Evolutionary conservation across 2,329 filamentous ascomycete genomes (phyloP).

Genomic region (Colletotrichum phormii): DNA sequence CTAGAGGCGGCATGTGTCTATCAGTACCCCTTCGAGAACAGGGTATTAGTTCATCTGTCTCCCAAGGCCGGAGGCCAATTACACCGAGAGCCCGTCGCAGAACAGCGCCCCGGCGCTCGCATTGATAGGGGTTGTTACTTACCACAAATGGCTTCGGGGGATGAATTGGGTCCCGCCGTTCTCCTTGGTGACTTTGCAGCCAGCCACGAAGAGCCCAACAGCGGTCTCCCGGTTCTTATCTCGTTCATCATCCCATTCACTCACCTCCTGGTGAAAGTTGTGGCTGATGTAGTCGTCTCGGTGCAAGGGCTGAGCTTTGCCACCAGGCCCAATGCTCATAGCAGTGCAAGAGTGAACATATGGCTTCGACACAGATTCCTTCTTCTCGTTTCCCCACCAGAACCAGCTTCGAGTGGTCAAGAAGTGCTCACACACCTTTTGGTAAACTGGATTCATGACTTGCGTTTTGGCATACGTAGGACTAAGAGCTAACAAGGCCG

Average conservation of each 20-base stretch:
- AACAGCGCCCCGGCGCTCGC: no score
- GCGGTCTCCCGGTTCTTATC: conserved; percentile 40
- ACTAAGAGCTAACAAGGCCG: conserved; percentile 25
- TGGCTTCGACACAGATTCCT: conserved; percentile 27
- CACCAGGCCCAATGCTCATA: conserved; percentile 40
- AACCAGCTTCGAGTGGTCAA: conserved; percentile 24
- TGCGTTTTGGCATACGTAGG: conserved; percentile 28
- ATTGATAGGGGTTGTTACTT: neutral
- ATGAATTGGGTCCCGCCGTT: conserved; percentile 47
- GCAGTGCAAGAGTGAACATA: conserved; percentile 24
- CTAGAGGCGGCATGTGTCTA: conserved; percentile 14
- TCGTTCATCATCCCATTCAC: conserved; percentile 22
- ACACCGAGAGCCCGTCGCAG: no score
- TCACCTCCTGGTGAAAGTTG: conserved; percentile 39
- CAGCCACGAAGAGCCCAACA: conserved; percentile 43
- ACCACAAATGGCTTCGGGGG: conserved; percentile 44
- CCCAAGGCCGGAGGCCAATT: conserved; percentile 5
- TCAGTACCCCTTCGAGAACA: conserved; percentile 8
- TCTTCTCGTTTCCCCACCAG: conserved; percentile 29
- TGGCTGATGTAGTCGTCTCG: conserved; percentile 44
- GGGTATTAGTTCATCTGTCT: neutral
- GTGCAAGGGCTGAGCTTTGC: conserved; percentile 43
- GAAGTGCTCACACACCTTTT: conserved; percentile 27
- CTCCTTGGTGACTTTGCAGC: conserved; percentile 43
- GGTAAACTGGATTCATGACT: conserved; percentile 29